Conservation (phyloP, 257 asterid genomes). For the Solanum virginianum region DNA sequence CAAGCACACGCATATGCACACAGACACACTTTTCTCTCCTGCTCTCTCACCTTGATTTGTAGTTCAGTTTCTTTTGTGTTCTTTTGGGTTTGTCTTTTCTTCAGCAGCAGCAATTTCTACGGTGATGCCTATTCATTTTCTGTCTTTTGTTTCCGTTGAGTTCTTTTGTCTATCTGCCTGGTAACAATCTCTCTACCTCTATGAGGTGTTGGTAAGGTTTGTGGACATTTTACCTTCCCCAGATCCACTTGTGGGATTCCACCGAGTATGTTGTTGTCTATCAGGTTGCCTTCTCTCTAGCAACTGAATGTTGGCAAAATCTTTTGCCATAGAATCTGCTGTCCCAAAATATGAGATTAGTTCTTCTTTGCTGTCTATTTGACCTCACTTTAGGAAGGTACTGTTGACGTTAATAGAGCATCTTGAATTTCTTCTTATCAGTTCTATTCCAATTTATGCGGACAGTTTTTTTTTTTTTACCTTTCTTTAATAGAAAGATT, state of each 20-base stretch:
- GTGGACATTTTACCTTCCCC: too few species aligned
- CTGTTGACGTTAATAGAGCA: background rate
- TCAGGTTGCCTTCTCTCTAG: background rate
- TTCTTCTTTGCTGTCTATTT: background rate
- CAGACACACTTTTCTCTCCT: background rate
- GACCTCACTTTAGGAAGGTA: background rate
- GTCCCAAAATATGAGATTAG: background rate
- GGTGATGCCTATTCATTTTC: background rate
- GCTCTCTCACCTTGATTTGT: background rate
- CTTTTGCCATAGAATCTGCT: background rate
- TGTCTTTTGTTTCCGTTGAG: background rate
- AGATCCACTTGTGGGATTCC: too few species aligned
- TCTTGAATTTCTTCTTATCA: background rate
- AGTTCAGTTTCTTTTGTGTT: background rate
- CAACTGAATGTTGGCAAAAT: background rate
- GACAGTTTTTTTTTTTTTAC: too few species aligned
- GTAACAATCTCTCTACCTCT: too few species aligned
- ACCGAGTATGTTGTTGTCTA: too few species aligned
- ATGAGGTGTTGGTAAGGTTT: too few species aligned
- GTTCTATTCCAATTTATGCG: too few species aligned
- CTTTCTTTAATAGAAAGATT: too few species aligned
- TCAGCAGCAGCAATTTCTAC: background rate
- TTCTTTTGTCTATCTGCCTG: background rate
- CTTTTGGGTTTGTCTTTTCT: background rate
- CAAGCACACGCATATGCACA: background rate